These are phyloP conservation scores for Serendipita vermifera DNA, from an alignment of 768 basidiomycete species.

Conservation along the genomic window DNA sequence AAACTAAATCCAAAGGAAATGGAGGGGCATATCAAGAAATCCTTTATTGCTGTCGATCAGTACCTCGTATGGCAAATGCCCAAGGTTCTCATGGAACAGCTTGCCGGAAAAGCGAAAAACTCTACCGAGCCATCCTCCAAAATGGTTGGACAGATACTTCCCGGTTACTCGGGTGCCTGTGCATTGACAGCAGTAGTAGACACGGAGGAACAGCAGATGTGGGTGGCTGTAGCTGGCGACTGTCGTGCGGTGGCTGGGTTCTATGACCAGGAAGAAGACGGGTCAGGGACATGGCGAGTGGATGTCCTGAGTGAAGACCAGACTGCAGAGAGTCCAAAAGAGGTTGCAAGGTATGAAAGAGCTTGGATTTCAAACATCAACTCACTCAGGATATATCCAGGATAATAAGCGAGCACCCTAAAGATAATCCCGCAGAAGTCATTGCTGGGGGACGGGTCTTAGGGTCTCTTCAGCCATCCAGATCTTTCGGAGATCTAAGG, in stretches of 20 bases:
- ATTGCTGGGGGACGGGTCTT: slow-evolving; percentile 71
- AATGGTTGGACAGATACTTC: neutral
- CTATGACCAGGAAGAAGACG: slow-evolving; percentile 57
- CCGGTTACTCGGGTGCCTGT: slow-evolving; percentile 54
- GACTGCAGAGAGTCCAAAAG: slow-evolving; percentile 81
- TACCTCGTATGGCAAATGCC: slow-evolving; percentile 42
- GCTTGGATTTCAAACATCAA: neutral
- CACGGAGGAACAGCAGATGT: slow-evolving; percentile 65
- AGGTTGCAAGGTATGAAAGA: slow-evolving; percentile 57
- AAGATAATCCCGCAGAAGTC: slow-evolving; percentile 56
- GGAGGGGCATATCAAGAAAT: neutral
- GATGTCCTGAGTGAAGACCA: slow-evolving; percentile 95
- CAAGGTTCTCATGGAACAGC: neutral
- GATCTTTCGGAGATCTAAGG: slow-evolving; percentile 79
- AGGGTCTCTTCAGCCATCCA: slow-evolving; percentile 74
- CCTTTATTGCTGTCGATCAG: slow-evolving; percentile 37
- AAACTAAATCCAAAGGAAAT: neutral
- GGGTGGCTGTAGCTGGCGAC: slow-evolving; percentile 87
- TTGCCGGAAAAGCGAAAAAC: slow-evolving; percentile 12
- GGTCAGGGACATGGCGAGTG: slow-evolving; percentile 70
- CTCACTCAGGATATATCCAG: slow-evolving; percentile 27
- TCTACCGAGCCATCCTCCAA: slow-evolving; percentile 7
- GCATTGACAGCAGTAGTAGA: slow-evolving; percentile 83
- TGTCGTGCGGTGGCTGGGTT: slow-evolving; percentile 91
- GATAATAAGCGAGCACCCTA: slow-evolving; percentile 71